Evolutionary conservation across 2,329 filamentous ascomycete genomes (phyloP), one percentile per base, ranked within the genome.

Genomic region (Whalleya microplaca): DNA sequence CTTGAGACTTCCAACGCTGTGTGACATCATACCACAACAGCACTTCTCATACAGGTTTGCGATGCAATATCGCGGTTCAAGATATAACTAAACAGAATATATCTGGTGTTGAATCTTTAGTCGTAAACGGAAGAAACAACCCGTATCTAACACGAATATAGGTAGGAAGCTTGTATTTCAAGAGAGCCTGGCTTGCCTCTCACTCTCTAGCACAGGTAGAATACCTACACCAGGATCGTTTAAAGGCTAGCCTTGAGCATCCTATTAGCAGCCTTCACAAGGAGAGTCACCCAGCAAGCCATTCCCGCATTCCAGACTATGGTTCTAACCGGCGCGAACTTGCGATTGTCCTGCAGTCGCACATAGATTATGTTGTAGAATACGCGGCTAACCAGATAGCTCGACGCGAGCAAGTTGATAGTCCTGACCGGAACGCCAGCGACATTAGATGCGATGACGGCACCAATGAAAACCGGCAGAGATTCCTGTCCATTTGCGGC

Each of bases 371-470:
- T 59, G 69, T 77, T 75, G 70, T 76, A 82, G 42, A 65, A 62
- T 21, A 69, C 55, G 18, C 80, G 75, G 60, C 69, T 70, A 32
- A 59, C 68, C 18, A 82, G 56, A 54, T 81, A 81, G 37, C 67
- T 66, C 27, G 74, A 56, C 37, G 72, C 66, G 21, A 81, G 63
- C 40, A 57, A 44, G 64, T 82, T 82, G 61, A 80, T 64, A 21
- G 64, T 67, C n/a, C 56, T 48, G 12, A 63, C 57, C 12, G 72
- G 64, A 2, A 81, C 71, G 20, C 74, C 72, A 5, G 78, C 71
- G n/a, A 69, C 65, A 65, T 80, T 81, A 60, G 75, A 79, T 16
- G 79, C 79, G 40, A 77, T 69, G 18, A 83, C 72, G 41, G 68
- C 74, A 2, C 53, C 56, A 16, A 59, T 41, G 44, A 63, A 68